Conservation (phyloP, 139 green algal species). For the Chlamydomonas schloesseri region DNA sequence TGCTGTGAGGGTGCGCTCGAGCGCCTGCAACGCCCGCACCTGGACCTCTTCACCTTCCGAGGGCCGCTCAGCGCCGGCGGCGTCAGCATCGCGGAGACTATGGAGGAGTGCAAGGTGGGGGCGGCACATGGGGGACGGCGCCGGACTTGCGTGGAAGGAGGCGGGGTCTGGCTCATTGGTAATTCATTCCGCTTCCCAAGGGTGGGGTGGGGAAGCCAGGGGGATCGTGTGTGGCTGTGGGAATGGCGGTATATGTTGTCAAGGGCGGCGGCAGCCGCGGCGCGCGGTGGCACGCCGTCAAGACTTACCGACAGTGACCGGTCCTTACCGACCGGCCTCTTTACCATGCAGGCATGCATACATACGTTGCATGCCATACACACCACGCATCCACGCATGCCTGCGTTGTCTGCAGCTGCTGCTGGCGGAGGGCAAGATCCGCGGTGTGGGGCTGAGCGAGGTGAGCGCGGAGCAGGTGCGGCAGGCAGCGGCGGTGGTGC, state of each 20-base stretch:
- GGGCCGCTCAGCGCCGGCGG: background rate
- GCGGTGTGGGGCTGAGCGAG: conserved; percentile 83
- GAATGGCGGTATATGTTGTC: no score
- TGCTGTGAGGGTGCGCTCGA: conserved; percentile 11
- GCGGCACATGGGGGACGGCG: no score
- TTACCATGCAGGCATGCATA: no score
- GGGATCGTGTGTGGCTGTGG: no score
- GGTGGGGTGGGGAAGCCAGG: no score
- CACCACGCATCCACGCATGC: background rate
- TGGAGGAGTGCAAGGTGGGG: conserved; percentile 31
- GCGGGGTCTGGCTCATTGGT: background rate
- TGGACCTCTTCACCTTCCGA: conserved; percentile 11
- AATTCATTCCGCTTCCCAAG: background rate
- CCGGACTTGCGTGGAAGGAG: background rate
- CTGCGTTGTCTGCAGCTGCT: background rate
- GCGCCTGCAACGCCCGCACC: conserved; percentile 4
- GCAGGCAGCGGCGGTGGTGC: conserved; percentile 71
- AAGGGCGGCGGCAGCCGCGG: no score
- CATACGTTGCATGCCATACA: no score
- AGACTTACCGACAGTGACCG: no score
- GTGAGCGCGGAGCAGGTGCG: conserved; percentile 70
- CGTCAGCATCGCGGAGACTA: conserved; percentile 9
- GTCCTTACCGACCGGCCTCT: no score
- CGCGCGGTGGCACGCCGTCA: no score
- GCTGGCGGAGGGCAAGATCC: conserved; percentile 42